These are phyloP conservation scores for Raffaelea albimanens DNA, from an alignment of 2,329 filamentous ascomycete species.

Conservation along the genomic window DNA sequence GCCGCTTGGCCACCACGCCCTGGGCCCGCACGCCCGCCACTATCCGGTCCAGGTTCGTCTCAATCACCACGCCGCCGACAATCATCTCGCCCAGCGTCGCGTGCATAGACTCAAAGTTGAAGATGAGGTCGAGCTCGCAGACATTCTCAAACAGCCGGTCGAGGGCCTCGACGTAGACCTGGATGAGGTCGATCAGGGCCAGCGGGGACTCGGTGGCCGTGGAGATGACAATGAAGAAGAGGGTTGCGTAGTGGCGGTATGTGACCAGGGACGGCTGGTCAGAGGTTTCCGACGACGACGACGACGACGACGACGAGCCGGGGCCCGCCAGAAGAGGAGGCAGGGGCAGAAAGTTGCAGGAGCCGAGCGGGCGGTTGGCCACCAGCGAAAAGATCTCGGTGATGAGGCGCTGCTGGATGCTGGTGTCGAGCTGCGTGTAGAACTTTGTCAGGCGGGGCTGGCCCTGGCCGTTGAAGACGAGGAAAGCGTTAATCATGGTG, in stretches of 20 bases:
- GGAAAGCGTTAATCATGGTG: constrained; percentile 92
- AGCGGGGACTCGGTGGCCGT: constrained; percentile 94
- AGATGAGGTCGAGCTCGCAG: constrained; percentile 95
- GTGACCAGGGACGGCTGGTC: constrained; percentile 93
- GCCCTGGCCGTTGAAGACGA: constrained; percentile 97
- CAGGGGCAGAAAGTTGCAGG: constrained; percentile 92
- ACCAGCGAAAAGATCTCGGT: constrained; percentile 96
- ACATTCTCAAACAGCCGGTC: constrained; percentile 97
- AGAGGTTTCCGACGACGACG: constrained; percentile 49
- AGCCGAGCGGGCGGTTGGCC: constrained; percentile 78
- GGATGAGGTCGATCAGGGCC: constrained; percentile 90
- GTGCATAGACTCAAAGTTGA: constrained; percentile 97
- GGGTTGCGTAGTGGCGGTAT: constrained; percentile 94
- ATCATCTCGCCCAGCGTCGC: constrained; percentile 89
- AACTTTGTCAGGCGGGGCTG: constrained; percentile 97
- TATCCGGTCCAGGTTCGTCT: constrained; percentile 82
- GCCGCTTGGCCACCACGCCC: constrained; percentile 68
- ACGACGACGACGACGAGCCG: constrained; percentile 54
- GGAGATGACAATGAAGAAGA: constrained; percentile 97
- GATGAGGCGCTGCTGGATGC: constrained; percentile 92
- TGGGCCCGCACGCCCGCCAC: constrained; percentile 74
- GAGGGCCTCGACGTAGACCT: constrained; percentile 94
- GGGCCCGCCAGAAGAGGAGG: constrained; percentile 56
- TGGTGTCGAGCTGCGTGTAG: constrained; percentile 95
- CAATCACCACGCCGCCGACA: constrained; percentile 86